A percentile compares a stretch with the other conserved stretches of the same genome.
Evolutionary conservation across 1,284 basidiomycete species (phyloP).

Genomic region (Lentinus polychrous): DNA sequence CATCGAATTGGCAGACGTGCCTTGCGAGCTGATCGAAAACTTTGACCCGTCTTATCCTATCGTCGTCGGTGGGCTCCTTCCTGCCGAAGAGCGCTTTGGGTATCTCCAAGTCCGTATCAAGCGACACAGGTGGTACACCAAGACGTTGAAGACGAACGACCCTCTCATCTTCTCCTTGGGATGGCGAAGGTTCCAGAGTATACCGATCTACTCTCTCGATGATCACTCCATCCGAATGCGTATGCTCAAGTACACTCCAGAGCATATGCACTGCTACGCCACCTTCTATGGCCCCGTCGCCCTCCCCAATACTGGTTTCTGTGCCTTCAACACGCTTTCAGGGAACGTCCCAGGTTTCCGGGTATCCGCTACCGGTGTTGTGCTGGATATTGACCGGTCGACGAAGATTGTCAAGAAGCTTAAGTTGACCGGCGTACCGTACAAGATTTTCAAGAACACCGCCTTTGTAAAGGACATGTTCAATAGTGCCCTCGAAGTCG

Average conservation of each 20-base stretch:
- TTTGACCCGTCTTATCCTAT: slow-evolving; percentile 92
- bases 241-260: slow-evolving; percentile 99
- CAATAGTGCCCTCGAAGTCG: slow-evolving; percentile 85
- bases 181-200: slow-evolving; percentile 93
- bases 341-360: slow-evolving; percentile 73
- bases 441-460: slow-evolving; percentile 99
- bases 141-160: slow-evolving; percentile 96
- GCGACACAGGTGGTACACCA: slow-evolving; percentile 90
- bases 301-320: slow-evolving; percentile 95
- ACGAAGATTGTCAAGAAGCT: slow-evolving; percentile 98
- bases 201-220: slow-evolving; percentile 95
- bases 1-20: slow-evolving; percentile 79
- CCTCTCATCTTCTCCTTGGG: slow-evolving; percentile 94
- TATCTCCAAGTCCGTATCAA: slow-evolving; percentile 96
- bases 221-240: slow-evolving; percentile 97
- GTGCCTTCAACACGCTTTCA: slow-evolving; percentile 87
- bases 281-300: slow-evolving; percentile 93
- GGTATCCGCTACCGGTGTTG: slow-evolving; percentile 90
- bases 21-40: slow-evolving; percentile 89
- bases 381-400: slow-evolving; percentile 88
- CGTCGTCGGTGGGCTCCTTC: slow-evolving; percentile 87
- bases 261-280: slow-evolving; percentile 98
- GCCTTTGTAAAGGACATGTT: slow-evolving; percentile 99
- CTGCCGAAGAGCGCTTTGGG: slow-evolving; percentile 88
- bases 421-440: slow-evolving; percentile 91